Conservation (phyloP, 257 asterid species). For the Primulina eburnea region DNA sequence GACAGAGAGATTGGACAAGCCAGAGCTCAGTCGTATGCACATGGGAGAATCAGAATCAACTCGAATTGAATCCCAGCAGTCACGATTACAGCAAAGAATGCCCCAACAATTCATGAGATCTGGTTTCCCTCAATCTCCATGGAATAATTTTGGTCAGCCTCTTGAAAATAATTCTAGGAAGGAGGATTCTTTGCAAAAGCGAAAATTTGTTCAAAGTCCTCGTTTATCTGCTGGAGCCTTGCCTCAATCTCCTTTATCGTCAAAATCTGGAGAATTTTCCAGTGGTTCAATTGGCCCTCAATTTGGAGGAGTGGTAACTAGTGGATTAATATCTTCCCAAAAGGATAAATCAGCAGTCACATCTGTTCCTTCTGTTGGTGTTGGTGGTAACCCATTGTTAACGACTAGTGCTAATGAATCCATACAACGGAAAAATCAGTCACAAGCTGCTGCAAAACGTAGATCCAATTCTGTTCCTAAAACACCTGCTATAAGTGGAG, state of each 20-base stretch:
- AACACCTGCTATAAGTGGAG: slow-evolving; percentile 67
- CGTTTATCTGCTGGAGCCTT: slow-evolving; percentile 86
- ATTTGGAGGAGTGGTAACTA: slow-evolving; percentile 68
- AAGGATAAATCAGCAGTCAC: slow-evolving; percentile 80
- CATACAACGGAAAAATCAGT: slow-evolving; percentile 74
- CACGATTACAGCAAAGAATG: slow-evolving; percentile 70
- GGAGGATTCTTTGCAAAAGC: slow-evolving; percentile 70
- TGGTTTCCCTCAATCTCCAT: slow-evolving; percentile 61
- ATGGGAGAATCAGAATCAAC: slow-evolving; percentile 50
- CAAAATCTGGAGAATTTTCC: slow-evolving; percentile 92
- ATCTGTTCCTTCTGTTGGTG: slow-evolving; percentile 56
- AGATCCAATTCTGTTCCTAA: slow-evolving; percentile 80
- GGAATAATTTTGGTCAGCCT: slow-evolving; percentile 75
- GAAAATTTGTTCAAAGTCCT: slow-evolving; percentile 86
- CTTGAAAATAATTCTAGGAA: slow-evolving; percentile 66
- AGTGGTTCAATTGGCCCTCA: slow-evolving; percentile 91
- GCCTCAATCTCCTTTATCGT: slow-evolving; percentile 96
- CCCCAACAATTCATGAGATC: slow-evolving; percentile 64
- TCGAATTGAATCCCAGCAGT: slow-evolving; percentile 60
- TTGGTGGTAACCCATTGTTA: slow-evolving; percentile 56
- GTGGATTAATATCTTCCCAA: slow-evolving; percentile 60
- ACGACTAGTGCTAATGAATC: slow-evolving; percentile 71
- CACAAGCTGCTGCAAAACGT: slow-evolving; percentile 71
- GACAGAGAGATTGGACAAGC: slow-evolving; percentile 64
- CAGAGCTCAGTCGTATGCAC: slow-evolving; percentile 49